A percentile compares a stretch with the other conserved stretches of the same genome.
phyloP scores from a whole-genome alignment of 106 monocot species.

The Dactylorhiza incarnata region DNA sequence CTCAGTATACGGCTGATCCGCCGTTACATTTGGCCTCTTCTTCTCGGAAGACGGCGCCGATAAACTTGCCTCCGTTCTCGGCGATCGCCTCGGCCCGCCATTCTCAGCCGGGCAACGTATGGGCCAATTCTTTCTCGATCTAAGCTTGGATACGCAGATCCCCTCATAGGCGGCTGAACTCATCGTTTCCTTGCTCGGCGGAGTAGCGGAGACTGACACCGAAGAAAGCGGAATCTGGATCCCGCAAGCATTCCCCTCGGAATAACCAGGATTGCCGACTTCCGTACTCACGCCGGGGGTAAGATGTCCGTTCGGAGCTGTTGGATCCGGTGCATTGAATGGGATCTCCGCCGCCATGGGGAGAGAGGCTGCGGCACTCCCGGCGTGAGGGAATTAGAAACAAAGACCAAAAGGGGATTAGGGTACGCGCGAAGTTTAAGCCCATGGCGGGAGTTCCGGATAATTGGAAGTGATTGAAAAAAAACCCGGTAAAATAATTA shows the following conservation, averaged over 20 bases:
- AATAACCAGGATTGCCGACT: neutral
- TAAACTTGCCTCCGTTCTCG: neutral
- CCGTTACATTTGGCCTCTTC: neutral
- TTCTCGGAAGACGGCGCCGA: neutral
- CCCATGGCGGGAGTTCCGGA: slow-evolving; percentile 2
- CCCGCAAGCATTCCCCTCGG: neutral
- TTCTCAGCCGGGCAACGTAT: neutral
- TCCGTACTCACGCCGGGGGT: neutral
- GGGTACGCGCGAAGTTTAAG: neutral
- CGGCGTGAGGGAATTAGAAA: neutral
- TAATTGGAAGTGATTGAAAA: neutral
- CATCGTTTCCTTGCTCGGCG: neutral
- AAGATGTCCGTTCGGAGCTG: neutral
- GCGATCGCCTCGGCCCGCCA: neutral
- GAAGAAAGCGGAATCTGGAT: neutral
- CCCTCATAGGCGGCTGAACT: neutral
- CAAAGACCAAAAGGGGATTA: neutral
- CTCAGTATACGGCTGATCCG: neutral
- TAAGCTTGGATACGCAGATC: neutral
- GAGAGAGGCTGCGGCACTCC: neutral
- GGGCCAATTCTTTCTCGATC: neutral
- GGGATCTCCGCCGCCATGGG: slow-evolving; percentile 1
- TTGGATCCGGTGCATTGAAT: neutral
- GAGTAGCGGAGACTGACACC: neutral
- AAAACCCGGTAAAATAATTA: neutral